These are phyloP conservation scores for Austropuccinia psidii DNA, from an alignment of 1,284 basidiomycete genomes.

Conservation along the genomic window DNA sequence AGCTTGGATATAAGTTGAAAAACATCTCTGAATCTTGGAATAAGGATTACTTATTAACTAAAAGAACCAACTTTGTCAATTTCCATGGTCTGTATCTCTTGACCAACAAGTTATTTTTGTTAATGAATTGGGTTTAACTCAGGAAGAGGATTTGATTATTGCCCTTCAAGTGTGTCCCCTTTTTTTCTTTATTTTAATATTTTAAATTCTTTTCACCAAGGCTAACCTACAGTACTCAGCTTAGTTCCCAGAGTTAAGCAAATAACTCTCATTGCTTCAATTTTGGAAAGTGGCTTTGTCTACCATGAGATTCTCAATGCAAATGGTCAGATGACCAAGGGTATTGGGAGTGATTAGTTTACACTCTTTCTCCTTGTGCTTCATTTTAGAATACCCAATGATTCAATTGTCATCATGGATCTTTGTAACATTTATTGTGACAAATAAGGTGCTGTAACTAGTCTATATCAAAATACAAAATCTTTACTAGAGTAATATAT, in stretches of 20 bases:
- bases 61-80: too few relatives aligned
- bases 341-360: neutral
- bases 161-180: neutral
- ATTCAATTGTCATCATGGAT: slow-evolving; percentile 5
- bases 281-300: neutral
- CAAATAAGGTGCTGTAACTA: too few relatives aligned
- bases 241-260: slow-evolving; percentile 4
- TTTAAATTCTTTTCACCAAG: neutral
- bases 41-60: too few relatives aligned
- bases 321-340: neutral
- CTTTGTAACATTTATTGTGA: too few relatives aligned
- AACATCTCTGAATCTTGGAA: too few relatives aligned
- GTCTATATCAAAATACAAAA: too few relatives aligned
- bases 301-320: slow-evolving; percentile 10
- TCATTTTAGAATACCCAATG: neutral
- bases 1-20: too few relatives aligned
- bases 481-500: too few relatives aligned
- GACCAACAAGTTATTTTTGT: too few relatives aligned
- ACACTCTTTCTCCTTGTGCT: neutral
- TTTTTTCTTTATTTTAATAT: neutral
- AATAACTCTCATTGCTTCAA: neutral
- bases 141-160: neutral
- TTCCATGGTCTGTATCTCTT: too few relatives aligned
- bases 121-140: too few relatives aligned
- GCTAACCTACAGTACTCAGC: neutral